Base-by-base conservation (phyloP, 1,139 yeast species). In the Pichia cactophila region DNA sequence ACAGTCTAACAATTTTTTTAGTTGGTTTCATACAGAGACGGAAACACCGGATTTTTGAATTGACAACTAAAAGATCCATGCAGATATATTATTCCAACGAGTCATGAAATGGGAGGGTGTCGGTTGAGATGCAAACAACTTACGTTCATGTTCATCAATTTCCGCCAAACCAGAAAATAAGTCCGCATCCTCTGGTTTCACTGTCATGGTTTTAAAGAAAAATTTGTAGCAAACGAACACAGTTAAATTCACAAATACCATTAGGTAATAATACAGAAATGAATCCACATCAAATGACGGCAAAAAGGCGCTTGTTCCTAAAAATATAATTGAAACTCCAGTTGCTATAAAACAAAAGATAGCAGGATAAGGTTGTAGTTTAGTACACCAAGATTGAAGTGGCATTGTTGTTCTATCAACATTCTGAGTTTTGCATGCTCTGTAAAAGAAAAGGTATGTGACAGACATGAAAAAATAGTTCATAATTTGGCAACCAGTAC, bases 401-500 rank as follows among this genome's bases (percentile, higher is more conserved):
- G 75, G 74, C 47, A 73, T 60, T 4, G 65, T 54, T 28, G 58
- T 55, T 51, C 75, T 61, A 49, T 66, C 67, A 17, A 70, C 55
- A 5, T 68, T 68, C 57, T 71, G 75, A 4, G 64, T 74, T 41
- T 68, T 62, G 52, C 71, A 68, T 5, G 79, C 79, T 45, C 66
- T 62, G 61, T 68, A 71, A 59, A 75, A 75, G n/a, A 67, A 62
- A 48, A 70, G 57, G 52, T 75, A 76, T 11, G 74, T 73, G 48
- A 75, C 64, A 50, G 68, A 61, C 80, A 77, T 75, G 58, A 68
- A 68, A 33, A 71, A 68, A 51, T 72, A 74, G 55, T 73, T 76
- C 54, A 74, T 61, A 41, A 75, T 61, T 58, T 75, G 80, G 20
- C 77, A 71, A 46, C 78, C 79, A 3, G 80, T 75, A 59, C 75